These are phyloP conservation scores for Salvia sclarea DNA, from an alignment of 305 asterid species.

Conservation along the genomic window DNA sequence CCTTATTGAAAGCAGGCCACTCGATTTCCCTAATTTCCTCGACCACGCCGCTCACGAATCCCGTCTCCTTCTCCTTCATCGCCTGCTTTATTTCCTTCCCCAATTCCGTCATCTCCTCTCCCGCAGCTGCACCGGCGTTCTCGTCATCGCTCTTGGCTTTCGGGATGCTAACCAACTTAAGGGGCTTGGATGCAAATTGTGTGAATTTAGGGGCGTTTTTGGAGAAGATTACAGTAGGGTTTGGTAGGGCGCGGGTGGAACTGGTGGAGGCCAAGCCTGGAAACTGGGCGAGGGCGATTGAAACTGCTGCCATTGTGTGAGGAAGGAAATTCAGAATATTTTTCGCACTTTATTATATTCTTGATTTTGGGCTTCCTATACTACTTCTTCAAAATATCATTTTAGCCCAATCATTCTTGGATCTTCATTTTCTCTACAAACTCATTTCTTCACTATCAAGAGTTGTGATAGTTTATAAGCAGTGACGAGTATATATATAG, in stretches of 20 bases:
- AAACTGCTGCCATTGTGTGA: slow-evolving; percentile 44
- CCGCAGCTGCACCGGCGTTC: no score
- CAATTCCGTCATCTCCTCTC: slow-evolving; percentile 49
- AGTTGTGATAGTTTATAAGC: no score
- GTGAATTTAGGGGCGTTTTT: slow-evolving; percentile 10
- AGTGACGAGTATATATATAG: no score
- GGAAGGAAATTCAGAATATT: not conserved
- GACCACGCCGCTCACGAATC: slow-evolving; percentile 63
- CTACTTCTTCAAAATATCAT: no score
- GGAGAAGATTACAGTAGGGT: slow-evolving; percentile 25
- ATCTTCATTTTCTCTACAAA: no score
- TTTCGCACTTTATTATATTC: not conserved
- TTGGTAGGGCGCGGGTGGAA: slow-evolving; percentile 1
- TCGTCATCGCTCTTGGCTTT: slow-evolving; percentile 36
- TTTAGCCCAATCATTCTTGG: no score
- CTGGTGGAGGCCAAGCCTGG: slow-evolving; percentile 25
- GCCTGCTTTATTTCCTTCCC: slow-evolving; percentile 73
- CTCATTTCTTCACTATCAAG: no score
- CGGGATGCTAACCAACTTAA: slow-evolving; percentile 16
- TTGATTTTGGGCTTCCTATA: no score
- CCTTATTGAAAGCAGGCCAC: slow-evolving; percentile 80
- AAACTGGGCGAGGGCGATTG: slow-evolving; percentile 48
- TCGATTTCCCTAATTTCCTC: slow-evolving; percentile 84
- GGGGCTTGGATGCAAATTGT: slow-evolving; percentile 31
- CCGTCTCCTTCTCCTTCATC: slow-evolving; percentile 52